Percentiles rank a stretch among this genome's conserved stretches.
phyloP scores from a whole-genome alignment of 305 asterid genomes.

The Plantago coronopus region DNA sequence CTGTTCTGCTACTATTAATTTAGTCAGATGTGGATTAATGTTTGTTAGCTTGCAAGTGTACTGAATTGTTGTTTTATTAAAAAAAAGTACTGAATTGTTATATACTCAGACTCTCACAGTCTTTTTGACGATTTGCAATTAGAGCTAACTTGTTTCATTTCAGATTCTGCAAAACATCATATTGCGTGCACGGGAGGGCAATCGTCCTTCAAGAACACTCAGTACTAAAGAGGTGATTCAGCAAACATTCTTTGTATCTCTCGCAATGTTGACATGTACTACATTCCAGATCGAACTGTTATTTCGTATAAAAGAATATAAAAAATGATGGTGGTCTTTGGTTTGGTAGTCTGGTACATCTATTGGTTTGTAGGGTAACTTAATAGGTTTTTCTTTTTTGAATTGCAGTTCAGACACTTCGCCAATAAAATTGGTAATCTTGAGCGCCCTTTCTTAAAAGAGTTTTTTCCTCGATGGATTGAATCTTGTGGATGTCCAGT shows the following conservation, averaged over 20 bases:
- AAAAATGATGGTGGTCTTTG: background rate
- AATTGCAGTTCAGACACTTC: constrained; percentile 95
- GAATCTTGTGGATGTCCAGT: constrained; percentile 99
- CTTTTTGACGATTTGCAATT: constrained; percentile 21
- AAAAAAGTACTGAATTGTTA: background rate
- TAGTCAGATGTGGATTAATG: no score
- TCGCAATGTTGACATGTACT: no score
- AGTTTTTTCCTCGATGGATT: constrained; percentile 99
- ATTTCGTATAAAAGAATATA: no score
- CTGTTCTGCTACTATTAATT: no score
- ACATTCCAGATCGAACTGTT: no score
- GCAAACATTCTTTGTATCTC: constrained; percentile 6
- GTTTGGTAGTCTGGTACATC: background rate
- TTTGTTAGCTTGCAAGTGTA: no score
- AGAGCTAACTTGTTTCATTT: constrained; percentile 24
- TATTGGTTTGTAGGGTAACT: background rate
- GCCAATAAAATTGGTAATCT: constrained; percentile 98
- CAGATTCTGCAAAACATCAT: constrained; percentile 89
- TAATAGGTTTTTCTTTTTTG: constrained; percentile 17
- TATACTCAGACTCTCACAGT: background rate
- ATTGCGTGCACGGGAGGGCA: constrained; percentile 60
- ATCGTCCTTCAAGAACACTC: constrained; percentile 73
- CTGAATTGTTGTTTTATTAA: background rate
- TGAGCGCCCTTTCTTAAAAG: constrained; percentile 98
- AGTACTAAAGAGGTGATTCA: constrained; percentile 86